Evolutionary conservation across 2,329 filamentous ascomycete genomes (phyloP).

Genomic region (Apiospora rasikravindrae): DNA sequence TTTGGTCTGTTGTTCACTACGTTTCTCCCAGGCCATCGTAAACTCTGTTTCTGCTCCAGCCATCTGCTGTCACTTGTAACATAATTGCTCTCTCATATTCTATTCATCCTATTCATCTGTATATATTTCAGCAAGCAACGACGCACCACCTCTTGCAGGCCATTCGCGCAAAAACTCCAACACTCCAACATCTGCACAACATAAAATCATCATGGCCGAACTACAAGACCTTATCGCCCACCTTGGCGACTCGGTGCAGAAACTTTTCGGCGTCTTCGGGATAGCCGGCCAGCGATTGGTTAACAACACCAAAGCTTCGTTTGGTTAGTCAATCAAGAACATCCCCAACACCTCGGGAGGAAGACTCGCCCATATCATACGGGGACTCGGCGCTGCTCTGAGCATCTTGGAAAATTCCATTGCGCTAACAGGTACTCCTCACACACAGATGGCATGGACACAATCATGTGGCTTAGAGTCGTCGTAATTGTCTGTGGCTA

Average conservation of each 20-base stretch:
- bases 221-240: constrained; percentile 37
- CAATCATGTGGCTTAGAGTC: constrained; percentile 65
- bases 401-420: neutral
- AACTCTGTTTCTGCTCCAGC: neutral
- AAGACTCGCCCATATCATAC: neutral
- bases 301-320: constrained; percentile 55
- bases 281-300: constrained; percentile 41
- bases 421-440: neutral
- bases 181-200: neutral
- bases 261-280: constrained; percentile 35
- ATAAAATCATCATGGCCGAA: constrained; percentile 36
- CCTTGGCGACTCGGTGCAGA: constrained; percentile 34
- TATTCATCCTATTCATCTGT: neutral
- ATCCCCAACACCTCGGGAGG: neutral
- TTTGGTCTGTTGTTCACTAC: neutral
- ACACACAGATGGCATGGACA: constrained; percentile 7
- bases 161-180: neutral
- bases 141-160: neutral
- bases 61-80: neutral
- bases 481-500: constrained; percentile 76
- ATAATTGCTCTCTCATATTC: neutral
- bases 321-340: constrained; percentile 34
- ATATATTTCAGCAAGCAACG: neutral
- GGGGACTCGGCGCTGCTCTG: neutral
- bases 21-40: neutral